phyloP scores from a whole-genome alignment of 257 asterid genomes.

The Plantago ovata region DNA sequence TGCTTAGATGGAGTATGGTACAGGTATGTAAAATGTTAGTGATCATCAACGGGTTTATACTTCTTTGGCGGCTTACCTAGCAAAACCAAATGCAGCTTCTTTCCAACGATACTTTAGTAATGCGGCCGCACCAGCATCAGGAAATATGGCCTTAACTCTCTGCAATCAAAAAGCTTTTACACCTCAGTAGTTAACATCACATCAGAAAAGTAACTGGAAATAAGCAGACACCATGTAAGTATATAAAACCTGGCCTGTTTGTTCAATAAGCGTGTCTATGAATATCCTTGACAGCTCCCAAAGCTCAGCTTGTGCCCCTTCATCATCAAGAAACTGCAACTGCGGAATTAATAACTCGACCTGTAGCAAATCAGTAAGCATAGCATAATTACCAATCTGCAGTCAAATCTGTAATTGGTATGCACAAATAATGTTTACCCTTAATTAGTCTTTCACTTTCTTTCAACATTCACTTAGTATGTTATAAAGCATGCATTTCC shows the following conservation, averaged over 20 bases:
- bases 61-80: conserved; percentile 45
- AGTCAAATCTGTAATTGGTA: too few species aligned
- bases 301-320: conserved; percentile 94
- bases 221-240: conserved; percentile 3
- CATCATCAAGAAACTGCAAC: conserved; percentile 88
- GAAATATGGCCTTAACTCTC: conserved; percentile 91
- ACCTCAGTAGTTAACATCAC: conserved; percentile 25
- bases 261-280: conserved; percentile 70
- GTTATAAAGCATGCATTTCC: too few species aligned
- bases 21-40: not conserved
- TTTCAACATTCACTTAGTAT: too few species aligned
- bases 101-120: conserved; percentile 82
- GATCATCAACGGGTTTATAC: conserved; percentile 7
- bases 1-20: too few species aligned
- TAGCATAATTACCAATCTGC: too few species aligned
- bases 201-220: conserved; percentile 6
- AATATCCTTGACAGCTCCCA: conserved; percentile 80
- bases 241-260: conserved; percentile 59
- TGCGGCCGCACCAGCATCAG: conserved; percentile 99
- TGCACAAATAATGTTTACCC: too few species aligned
- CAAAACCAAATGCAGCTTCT: conserved; percentile 80
- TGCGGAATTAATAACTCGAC: conserved; percentile 93
- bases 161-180: conserved; percentile 29
- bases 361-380: conserved; percentile 27
- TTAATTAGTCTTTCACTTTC: too few species aligned